Evolutionary conservation across 208 protist genomes (phyloP), one percentile per base, ranked within the genome.

Genomic region (Tritrichomonas musculus): DNA sequence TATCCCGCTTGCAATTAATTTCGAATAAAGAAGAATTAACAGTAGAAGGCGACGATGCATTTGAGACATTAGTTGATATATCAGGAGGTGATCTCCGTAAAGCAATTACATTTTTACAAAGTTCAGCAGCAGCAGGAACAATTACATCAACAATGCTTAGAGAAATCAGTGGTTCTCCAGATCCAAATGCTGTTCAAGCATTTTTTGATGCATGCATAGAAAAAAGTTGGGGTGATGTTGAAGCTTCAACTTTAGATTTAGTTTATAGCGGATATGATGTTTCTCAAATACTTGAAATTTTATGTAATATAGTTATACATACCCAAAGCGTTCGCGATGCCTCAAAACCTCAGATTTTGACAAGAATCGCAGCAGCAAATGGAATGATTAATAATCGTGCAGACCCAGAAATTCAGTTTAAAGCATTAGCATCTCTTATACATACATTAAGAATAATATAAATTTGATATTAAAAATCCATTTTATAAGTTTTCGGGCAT

Each of bases 101-200:
- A 77, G 69, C 69, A 47, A 77, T 77, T 77, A 77, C 69, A 47
- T 77, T 77, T 47, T 11, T n/a, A 36, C 69, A 77, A 77, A 36
- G 22, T 17, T 11, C 69, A 77, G 25, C 69, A 47, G 17, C 8
- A 1, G 47, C 69, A 77, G 13, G 69, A 14, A 47, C 20, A 47
- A 77, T 77, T 20, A 27, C 69, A 77, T 36, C 33, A 36, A n/a
- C 36, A 9, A 5, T 77, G 11, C 36, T 77, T 44, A 77, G 22
- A 3, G n/a, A n/a, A 14, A 36, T 77, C 33, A 77, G 69, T n/a
- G 69, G 69, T 47, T 11, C 69, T 77, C 33, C 69, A 77, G 47
- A 77, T n/a, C 69, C 69, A 47, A 3, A 11, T 47, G 69, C 14
- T 47, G 36, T 77, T 47, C 22, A 77, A 36, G 11, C 36, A 17